Evolutionary conservation across 1,139 yeast species (phyloP).

Genomic region (Lipomyces yarrowii): DNA sequence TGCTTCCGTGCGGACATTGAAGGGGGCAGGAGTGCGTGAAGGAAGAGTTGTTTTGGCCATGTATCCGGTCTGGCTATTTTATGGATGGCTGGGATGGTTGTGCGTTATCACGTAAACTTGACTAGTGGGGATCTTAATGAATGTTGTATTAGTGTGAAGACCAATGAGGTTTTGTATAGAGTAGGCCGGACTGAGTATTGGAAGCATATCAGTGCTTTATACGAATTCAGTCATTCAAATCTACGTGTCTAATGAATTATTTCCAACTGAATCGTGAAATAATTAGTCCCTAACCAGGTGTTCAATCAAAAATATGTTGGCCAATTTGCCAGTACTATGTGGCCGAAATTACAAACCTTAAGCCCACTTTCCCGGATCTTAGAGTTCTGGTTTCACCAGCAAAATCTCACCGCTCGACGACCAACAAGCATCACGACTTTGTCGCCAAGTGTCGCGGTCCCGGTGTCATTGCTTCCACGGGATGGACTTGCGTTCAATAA

Average conservation of each 20-base stretch:
- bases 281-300: neutral
- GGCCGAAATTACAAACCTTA: neutral
- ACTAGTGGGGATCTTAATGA: too few relatives aligned
- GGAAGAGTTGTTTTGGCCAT: conserved; percentile 73
- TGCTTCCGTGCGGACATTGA: conserved; percentile 65
- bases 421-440: neutral
- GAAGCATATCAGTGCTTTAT: neutral
- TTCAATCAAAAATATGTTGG: too few relatives aligned
- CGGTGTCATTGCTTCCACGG: neutral
- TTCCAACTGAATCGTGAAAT: neutral
- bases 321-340: too few relatives aligned
- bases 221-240: neutral
- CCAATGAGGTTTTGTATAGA: neutral
- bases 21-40: conserved; percentile 68
- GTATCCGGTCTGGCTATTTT: conserved; percentile 78
- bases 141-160: neutral
- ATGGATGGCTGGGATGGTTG: conserved; percentile 74
- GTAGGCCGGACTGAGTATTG: neutral
- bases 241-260: neutral
- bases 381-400: neutral
- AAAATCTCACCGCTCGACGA: neutral
- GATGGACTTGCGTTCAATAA: conserved; percentile 4
- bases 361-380: too few relatives aligned
- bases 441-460: neutral
- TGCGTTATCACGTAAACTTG: conserved; percentile 61